Evolutionary conservation across 2,329 filamentous ascomycete species (phyloP).

Genomic region (Aspergillus floridensis): DNA sequence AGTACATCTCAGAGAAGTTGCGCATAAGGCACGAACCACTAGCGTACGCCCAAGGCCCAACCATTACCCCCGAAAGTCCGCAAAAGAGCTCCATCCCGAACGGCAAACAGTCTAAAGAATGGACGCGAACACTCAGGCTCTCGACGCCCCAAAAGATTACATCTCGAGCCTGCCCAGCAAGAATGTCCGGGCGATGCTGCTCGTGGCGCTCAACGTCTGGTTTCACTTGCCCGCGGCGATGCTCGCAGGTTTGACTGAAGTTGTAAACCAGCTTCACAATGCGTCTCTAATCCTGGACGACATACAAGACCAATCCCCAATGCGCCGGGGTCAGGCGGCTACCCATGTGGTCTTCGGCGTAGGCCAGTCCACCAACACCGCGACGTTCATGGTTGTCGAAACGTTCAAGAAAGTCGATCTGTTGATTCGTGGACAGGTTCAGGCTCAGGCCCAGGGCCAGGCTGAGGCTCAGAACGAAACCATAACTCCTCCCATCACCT

Average conservation of each 20-base stretch:
- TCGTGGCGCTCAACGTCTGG: neutral
- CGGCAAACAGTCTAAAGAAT: no score
- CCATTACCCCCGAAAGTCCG: no score
- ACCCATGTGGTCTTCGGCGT: slow-evolving; percentile 7
- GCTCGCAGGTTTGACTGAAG: neutral
- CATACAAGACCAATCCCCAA: slow-evolving; percentile 6
- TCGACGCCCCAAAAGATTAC: neutral
- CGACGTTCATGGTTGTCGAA: neutral
- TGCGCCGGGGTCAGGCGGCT: slow-evolving; percentile 1
- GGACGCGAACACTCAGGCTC: no score
- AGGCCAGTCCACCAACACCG: slow-evolving; percentile 6
- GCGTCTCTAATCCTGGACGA: slow-evolving; percentile 7
- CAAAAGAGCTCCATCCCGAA: no score
- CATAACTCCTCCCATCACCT: neutral
- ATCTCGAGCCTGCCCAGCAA: neutral
- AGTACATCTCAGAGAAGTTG: no score
- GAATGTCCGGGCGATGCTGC: neutral
- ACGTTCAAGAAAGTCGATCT: neutral
- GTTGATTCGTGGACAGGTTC: neutral
- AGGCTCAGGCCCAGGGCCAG: no score
- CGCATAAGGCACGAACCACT: no score
- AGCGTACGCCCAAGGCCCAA: no score
- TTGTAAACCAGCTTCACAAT: neutral
- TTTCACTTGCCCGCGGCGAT: neutral
- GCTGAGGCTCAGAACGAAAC: no score